Evolutionary conservation across 371 early-diverging fungal species (phyloP), one percentile per base, ranked within the genome.

Genomic region (Batkoa obscura): DNA sequence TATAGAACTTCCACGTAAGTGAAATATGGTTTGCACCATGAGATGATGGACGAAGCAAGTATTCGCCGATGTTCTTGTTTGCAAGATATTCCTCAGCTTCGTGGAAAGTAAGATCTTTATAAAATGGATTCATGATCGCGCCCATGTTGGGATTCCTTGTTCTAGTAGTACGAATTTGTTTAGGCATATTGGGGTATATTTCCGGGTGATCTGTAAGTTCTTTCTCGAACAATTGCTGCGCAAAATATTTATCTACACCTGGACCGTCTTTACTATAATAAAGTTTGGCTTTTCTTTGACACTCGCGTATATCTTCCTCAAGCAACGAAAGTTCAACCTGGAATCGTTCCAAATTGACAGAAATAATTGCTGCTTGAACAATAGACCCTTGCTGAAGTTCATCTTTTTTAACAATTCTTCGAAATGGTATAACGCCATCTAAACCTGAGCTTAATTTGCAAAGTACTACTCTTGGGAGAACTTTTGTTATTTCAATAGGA

Each of bases 1-100:
- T 82, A 45, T 74, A 84, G 10, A 94, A 78, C 60, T 94, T 93
- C 90, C 93, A 94, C 2, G 93, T 93, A 33, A 95, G 79, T 0
- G 87, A 81, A 15, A 98, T 71, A 62, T 90, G 88, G 60, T 88
- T 80, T 31, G 71, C 67, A 9, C 94, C 93, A 9, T 80, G 76
- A 2, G 87, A 85, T 12, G 94, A 93, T 0, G 95, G 94, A 17
- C 96, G 81, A 54, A 98, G 83, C 10, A 98, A 85, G n/a, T 82
- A 66, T 34, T 84, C 83, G 35, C 96, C 98, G 17, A 76, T 71
- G 13, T 71, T 74, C 17, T 81, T 72, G 13, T 65, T 63, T 5
- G 74, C 65, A 47, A 95, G 68, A 53, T 78, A 83, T 43, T 76
- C 71, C 61, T 83, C 80, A 2, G 94, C 94, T 59, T 86, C 77